Evolutionary conservation across 176 grass and related monocot species (phyloP).

Genomic region (Avena atlantica): DNA sequence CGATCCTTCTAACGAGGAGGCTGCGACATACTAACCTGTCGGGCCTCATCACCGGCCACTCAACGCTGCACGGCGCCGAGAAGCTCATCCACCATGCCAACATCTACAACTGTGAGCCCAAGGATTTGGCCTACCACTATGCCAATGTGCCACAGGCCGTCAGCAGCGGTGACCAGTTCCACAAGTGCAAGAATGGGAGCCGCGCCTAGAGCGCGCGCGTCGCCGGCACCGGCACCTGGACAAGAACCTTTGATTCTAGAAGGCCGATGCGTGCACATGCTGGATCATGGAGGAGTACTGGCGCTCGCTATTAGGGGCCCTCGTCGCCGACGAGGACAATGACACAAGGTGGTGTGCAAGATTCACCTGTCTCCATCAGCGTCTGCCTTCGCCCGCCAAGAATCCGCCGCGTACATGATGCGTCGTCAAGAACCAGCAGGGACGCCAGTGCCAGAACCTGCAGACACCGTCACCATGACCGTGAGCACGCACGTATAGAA

Average conservation of each 20-base stretch:
- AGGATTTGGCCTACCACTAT: neutral
- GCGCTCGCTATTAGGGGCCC: neutral
- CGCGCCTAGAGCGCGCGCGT: neutral
- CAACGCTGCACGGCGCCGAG: neutral
- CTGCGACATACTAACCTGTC: neutral
- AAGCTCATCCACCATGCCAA: neutral
- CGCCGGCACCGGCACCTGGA: slow-evolving; percentile 6
- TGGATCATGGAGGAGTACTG: slow-evolving; percentile 8
- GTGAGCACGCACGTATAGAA: neutral
- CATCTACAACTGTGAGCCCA: slow-evolving; percentile 16
- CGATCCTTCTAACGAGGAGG: neutral
- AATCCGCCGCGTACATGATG: no score
- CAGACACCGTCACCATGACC: neutral
- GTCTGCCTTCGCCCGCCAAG: neutral
- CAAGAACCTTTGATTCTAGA: no score
- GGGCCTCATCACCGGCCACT: neutral
- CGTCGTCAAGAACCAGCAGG: neutral
- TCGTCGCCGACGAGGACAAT: neutral
- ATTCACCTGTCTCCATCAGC: slow-evolving; percentile 18
- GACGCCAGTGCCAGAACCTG: neutral
- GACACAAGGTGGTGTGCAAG: slow-evolving; percentile 24
- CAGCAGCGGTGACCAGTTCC: neutral
- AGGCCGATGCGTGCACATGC: no score
- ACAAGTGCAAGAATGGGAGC: neutral
- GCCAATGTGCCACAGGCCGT: neutral